phyloP scores from a whole-genome alignment of 2,329 filamentous ascomycete genomes.

The Phialophora macrospora region DNA sequence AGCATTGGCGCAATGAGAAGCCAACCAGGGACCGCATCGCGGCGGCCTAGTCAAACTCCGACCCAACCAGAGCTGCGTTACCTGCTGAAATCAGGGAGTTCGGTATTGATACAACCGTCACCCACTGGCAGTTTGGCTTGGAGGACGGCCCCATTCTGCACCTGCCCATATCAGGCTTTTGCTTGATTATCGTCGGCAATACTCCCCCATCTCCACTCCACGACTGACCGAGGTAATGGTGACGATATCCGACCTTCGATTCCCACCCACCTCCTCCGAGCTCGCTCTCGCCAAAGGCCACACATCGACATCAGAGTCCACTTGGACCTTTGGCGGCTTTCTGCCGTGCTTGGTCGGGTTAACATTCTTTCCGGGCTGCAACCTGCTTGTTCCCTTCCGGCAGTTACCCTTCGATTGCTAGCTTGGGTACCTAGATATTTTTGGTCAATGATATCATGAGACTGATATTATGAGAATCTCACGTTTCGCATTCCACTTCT shows the following conservation, averaged over 20 bases:
- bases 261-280: background rate
- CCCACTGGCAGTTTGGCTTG: background rate
- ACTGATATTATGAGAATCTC: slow-evolving; percentile 25
- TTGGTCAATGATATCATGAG: slow-evolving; percentile 20
- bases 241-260: background rate
- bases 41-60: background rate
- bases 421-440: slow-evolving; percentile 9
- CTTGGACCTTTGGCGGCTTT: background rate
- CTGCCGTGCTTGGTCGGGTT: background rate
- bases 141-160: background rate
- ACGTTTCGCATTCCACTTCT: slow-evolving; percentile 1
- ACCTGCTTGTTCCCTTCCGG: background rate
- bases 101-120: background rate
- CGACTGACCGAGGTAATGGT: slow-evolving; percentile 1
- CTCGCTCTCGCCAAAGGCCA: background rate
- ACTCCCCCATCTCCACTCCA: background rate
- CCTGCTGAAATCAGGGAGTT: background rate
- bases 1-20: background rate
- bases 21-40: background rate
- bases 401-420: background rate
- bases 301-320: background rate
- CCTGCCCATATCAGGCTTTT: background rate
- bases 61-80: background rate
- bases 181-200: background rate
- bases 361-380: background rate